Percentiles rank a stretch among this genome's conserved stretches.
Evolutionary conservation across 108 stramenopile species (phyloP).

Genomic region (Fistulifera solaris): DNA sequence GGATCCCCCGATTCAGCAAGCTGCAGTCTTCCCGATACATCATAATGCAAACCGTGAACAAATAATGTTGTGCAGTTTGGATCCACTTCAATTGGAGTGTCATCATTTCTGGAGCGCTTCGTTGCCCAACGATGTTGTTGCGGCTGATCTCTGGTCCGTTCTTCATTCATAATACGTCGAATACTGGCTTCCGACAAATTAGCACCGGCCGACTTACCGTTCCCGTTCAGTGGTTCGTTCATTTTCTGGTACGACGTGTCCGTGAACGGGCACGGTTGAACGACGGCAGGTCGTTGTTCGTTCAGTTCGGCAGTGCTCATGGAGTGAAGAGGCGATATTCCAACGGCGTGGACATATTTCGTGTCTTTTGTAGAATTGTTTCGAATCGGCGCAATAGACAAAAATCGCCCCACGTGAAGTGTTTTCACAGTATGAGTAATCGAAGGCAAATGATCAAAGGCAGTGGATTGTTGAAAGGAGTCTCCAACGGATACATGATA

Average conservation of each 20-base stretch:
- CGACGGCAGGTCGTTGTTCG: slow-evolving; percentile 16
- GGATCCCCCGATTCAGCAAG: slow-evolving; percentile 19
- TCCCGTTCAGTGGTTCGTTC: background rate
- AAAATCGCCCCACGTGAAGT: slow-evolving; percentile 57
- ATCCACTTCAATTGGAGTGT: slow-evolving; percentile 36
- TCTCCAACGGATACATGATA: slow-evolving; percentile 51
- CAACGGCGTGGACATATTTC: slow-evolving; percentile 85
- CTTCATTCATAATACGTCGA: slow-evolving; percentile 40
- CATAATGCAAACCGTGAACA: slow-evolving; percentile 69
- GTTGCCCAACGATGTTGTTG: slow-evolving; percentile 29
- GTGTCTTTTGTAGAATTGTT: slow-evolving; percentile 29
- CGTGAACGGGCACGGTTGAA: slow-evolving; percentile 55
- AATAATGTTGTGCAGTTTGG: slow-evolving; percentile 54
- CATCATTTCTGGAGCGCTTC: slow-evolving; percentile 8
- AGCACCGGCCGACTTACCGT: background rate
- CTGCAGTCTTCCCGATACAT: slow-evolving; percentile 49
- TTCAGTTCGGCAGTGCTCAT: slow-evolving; percentile 27
- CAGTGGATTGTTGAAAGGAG: slow-evolving; percentile 16
- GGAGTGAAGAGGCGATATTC: slow-evolving; percentile 48
- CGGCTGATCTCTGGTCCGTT: slow-evolving; percentile 3
- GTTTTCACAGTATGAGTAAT: slow-evolving; percentile 18
- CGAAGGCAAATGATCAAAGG: slow-evolving; percentile 18
- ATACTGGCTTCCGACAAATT: slow-evolving; percentile 50
- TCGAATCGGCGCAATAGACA: slow-evolving; percentile 50
- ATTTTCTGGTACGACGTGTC: slow-evolving; percentile 24